Evolutionary conservation across 257 asterid species (phyloP).

Genomic region (Schizonepeta tenuifolia): DNA sequence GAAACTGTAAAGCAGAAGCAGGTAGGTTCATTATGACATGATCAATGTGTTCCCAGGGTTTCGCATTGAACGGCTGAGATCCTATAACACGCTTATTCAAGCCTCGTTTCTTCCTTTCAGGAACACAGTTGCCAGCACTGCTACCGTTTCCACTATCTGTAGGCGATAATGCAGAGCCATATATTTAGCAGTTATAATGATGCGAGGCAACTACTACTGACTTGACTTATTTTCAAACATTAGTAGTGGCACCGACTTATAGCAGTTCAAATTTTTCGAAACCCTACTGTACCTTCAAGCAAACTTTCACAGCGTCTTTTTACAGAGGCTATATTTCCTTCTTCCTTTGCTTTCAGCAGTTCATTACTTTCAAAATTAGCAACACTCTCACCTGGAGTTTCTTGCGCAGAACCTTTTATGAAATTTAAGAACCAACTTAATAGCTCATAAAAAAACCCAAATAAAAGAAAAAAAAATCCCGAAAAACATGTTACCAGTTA

Average conservation of each 20-base stretch:
- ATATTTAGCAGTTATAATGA: conserved; percentile 20
- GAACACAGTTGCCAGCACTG: conserved; percentile 33
- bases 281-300: conserved; percentile 56
- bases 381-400: conserved; percentile 38
- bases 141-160: conserved; percentile 52
- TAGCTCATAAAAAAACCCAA: conserved; percentile 19
- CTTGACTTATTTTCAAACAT: conserved; percentile 19
- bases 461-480: neutral
- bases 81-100: conserved; percentile 54
- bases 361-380: conserved; percentile 34
- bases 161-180: conserved; percentile 33
- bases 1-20: conserved; percentile 87
- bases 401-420: conserved; percentile 51
- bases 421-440: conserved; percentile 30
- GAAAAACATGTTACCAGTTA: conserved; percentile 41
- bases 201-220: conserved; percentile 9
- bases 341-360: conserved; percentile 39
- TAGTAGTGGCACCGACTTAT: neutral
- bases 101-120: conserved; percentile 56
- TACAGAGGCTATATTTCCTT: conserved; percentile 38
- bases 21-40: conserved; percentile 96
- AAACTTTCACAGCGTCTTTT: conserved; percentile 65
- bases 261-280: neutral
- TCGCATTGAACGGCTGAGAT: conserved; percentile 51
- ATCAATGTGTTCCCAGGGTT: conserved; percentile 93